These are phyloP conservation scores for Litchi chinensis DNA, from an alignment of 345 rosid species.

Conservation along the genomic window DNA sequence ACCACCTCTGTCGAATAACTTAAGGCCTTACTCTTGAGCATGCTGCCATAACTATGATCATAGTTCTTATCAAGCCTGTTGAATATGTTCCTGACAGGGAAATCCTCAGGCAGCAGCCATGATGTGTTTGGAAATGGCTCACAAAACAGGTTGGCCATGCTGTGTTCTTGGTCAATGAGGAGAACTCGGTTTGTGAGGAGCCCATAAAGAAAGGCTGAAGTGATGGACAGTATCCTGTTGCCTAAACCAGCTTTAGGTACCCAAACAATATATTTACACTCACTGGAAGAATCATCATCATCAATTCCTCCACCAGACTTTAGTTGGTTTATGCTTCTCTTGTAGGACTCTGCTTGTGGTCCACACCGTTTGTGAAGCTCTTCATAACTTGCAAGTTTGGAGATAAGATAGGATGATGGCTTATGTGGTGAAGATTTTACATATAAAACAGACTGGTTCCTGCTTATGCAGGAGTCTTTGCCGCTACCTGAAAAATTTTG, in stretches of 20 bases:
- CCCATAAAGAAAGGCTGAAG: slow-evolving; percentile 23
- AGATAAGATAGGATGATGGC: slow-evolving; percentile 19
- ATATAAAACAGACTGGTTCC: slow-evolving; percentile 10
- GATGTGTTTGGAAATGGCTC: slow-evolving; percentile 22
- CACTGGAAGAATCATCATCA: not conserved
- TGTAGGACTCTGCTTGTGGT: slow-evolving; percentile 14
- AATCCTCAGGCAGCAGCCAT: slow-evolving; percentile 17
- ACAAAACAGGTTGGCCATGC: slow-evolving; percentile 15
- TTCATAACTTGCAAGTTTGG: slow-evolving; percentile 17
- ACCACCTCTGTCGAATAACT: slow-evolving; percentile 9
- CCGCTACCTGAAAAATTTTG: slow-evolving; percentile 5
- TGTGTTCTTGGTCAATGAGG: slow-evolving; percentile 15
- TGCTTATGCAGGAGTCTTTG: slow-evolving; percentile 12
- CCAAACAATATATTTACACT: slow-evolving; percentile 17
- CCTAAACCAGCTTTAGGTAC: slow-evolving; percentile 17
- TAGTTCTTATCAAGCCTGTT: not conserved
- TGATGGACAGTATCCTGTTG: slow-evolving; percentile 25
- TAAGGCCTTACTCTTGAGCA: slow-evolving; percentile 7
- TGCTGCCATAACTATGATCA: slow-evolving; percentile 13
- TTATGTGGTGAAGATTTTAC: slow-evolving; percentile 17
- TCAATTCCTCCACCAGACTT: slow-evolving; percentile 18
- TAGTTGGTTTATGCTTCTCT: slow-evolving; percentile 5
- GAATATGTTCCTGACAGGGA: slow-evolving; percentile 7
- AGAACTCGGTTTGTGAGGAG: slow-evolving; percentile 23
- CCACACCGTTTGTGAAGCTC: slow-evolving; percentile 21